These are phyloP conservation scores for Jimgerdemannia lactiflua DNA, from an alignment of 192 early-diverging fungal species.

Conservation along the genomic window DNA sequence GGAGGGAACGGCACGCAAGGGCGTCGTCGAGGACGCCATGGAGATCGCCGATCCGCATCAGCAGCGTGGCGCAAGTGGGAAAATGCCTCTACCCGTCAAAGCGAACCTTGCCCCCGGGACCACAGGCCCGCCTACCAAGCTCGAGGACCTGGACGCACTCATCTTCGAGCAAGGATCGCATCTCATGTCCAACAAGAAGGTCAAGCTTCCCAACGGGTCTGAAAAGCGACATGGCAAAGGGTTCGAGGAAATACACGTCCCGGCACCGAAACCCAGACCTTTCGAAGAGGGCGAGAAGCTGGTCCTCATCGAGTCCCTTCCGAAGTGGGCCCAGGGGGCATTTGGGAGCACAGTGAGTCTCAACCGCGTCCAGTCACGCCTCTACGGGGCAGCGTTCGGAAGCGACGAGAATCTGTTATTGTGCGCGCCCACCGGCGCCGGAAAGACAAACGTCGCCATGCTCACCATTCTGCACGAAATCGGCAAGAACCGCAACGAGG, in stretches of 20 bases:
- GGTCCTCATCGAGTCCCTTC: conserved; percentile 64
- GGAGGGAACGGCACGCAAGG: conserved; percentile 51
- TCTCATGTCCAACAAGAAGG: conserved; percentile 97
- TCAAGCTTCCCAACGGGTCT: conserved; percentile 88
- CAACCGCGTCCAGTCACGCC: conserved; percentile 88
- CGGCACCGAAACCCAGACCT: conserved; percentile 74
- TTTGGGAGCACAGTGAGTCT: conserved; percentile 66
- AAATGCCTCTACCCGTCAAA: conserved; percentile 30
- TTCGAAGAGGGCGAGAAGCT: conserved; percentile 61
- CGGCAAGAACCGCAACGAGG: conserved; percentile 71
- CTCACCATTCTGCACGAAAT: conserved; percentile 91
- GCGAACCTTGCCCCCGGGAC: conserved; percentile 45
- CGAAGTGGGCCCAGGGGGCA: conserved; percentile 77
- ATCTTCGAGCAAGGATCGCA: conserved; percentile 92
- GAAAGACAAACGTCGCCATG: conserved; percentile 98
- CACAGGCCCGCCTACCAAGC: conserved; percentile 53
- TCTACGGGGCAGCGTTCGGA: conserved; percentile 85
- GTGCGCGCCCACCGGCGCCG: conserved; percentile 98
- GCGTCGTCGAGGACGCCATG: conserved; percentile 65
- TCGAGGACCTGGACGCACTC: conserved; percentile 80
- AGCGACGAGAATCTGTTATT: conserved; percentile 93
- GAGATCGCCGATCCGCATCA: conserved; percentile 51
- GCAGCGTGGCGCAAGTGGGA: conserved; percentile 16
- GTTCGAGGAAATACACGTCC: conserved; percentile 95
- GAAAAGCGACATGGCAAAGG: conserved; percentile 86